Base-by-base conservation (phyloP, 495 filamentous ascomycete species). In the Echria macrotheca region DNA sequence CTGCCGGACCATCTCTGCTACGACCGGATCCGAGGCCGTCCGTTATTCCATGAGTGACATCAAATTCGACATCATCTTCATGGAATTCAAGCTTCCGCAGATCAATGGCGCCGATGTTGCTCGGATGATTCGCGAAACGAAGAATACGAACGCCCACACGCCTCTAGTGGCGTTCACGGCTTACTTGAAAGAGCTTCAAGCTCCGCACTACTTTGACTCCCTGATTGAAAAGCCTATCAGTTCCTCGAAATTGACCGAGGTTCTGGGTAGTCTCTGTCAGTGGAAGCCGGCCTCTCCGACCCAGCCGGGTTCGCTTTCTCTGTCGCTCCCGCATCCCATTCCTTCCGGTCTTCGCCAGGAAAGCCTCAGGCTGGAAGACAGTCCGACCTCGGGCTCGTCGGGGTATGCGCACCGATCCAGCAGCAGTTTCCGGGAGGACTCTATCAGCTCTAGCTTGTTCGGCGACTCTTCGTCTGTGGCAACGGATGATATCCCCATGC, bases 141-240 rank as follows among this genome's bases (percentile, higher is more conserved):
- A 91, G 66, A 95, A 95, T 65, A 78, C 86, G 17, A 98, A 98
- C 60, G 81, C 85, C n/a, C 81, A 88, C 57, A 98, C 93, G 0
- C 93, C 93, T 2, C 93, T 98, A 55, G 88, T 98, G 37, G 89
- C 89, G 38, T 88, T 97, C n/a, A 98, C 93, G 11, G 90, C 93
- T 32, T 98, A 98, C 66, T 72, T 98, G 11, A 97, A 96, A 56
- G 93, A 98, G 58, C 77, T 98, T 15, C 89, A 87, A 28, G 88
- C 89, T 48, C 87, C 87, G 8, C 90, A 97, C 71, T 85, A 96
- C 65, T 97, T 98, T 57, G 89, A 96, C 59, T 84, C 84, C 8
- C 76, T 97, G 40, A 88, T 98, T 39, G 89, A 97, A 66, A 98
- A 98, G 65, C 93, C 93, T 8, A 90, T 94, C 14, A 97, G 91